Evolutionary conservation across 1,284 basidiomycete genomes (phyloP), one percentile per base, ranked within the genome.

Genomic region (Chalciporus sp.): DNA sequence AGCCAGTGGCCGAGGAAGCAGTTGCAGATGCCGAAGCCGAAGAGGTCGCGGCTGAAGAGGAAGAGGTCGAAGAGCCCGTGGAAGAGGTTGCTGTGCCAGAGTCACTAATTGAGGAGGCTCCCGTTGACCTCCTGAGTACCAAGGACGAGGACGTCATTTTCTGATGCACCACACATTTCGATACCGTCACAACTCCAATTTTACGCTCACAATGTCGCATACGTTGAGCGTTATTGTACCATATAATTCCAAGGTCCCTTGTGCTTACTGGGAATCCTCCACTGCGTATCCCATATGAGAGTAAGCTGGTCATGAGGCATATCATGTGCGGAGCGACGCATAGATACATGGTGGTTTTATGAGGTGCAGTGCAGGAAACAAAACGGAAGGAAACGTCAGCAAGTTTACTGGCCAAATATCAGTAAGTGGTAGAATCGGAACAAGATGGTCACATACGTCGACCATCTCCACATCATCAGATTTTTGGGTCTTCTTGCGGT

Each of bases 101-200:
- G 39, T 45, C 47, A 0, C 51, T 45, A 23, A 33, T 7, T 26
- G 75, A 73, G 16, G 72, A 77, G 20, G 68, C 59, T 60, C 68
- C 42, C 51, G 70, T 70, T 2, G 84, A 95, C 71, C 76, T 96
- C 62, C 73, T 96, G 53, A 86, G 83, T 60, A 88, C 84, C 63
- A 95, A 94, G 72, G 95, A 97, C 67, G 85, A 85, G 58, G 95
- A 97, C 72, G 85, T 97, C 52, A 95, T 96, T 71, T 96, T 95
- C 79, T 95, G 69, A 35, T 31, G n/a, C n/a, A n/a, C 17, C 41
- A 31, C 42, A n/a, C 44, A 33, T 28, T 41, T 39, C 42, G 37
- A 68, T 61, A 58, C 57, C 63, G 53, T 28, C 45, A 35, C 46
- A 54, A 17, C 40, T 49, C 47, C 35, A 37, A 37, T 37, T 37